A percentile compares a stretch with the other conserved stretches of the same genome.
Evolutionary conservation across 495 filamentous ascomycete genomes (phyloP).

Genomic region (Platismatia glauca): DNA sequence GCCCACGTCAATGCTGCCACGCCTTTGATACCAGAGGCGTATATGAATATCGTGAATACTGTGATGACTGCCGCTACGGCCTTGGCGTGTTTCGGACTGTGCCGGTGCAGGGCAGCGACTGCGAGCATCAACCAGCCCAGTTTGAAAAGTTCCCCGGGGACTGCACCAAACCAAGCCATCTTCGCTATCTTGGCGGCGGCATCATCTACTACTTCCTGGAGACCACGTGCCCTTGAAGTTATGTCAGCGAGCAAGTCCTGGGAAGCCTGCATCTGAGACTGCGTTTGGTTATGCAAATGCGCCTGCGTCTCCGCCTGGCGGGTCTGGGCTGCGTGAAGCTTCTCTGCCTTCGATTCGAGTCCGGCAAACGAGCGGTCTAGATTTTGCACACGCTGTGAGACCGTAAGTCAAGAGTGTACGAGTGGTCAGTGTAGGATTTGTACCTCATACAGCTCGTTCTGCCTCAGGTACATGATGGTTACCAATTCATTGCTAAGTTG

Average conservation of each 20-base stretch:
- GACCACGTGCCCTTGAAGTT: slow-evolving; percentile 31
- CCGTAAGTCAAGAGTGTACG: slow-evolving; percentile 17
- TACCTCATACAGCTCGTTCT: slow-evolving; percentile 20
- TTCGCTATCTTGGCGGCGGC: slow-evolving; percentile 31
- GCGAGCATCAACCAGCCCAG: not conserved
- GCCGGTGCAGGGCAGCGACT: not conserved
- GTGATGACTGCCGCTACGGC: not conserved
- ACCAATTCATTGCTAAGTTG: slow-evolving; percentile 28
- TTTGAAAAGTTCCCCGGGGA: slow-evolving; percentile 11
- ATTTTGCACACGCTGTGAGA: slow-evolving; percentile 29
- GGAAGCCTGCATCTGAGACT: slow-evolving; percentile 30
- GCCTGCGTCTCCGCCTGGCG: slow-evolving; percentile 33
- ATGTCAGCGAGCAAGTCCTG: slow-evolving; percentile 35
- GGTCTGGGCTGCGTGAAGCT: slow-evolving; percentile 33
- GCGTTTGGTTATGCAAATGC: slow-evolving; percentile 31
- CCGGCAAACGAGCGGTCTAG: slow-evolving; percentile 32
- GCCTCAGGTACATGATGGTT: slow-evolving; percentile 16
- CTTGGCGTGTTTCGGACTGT: not conserved
- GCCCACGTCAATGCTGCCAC: not conserved
- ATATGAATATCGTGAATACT: not conserved
- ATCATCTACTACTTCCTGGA: slow-evolving; percentile 37
- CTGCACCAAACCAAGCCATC: slow-evolving; percentile 21
- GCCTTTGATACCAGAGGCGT: too few relatives aligned
- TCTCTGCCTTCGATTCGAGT: slow-evolving; percentile 31
- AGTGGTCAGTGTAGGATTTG: not conserved